phyloP scores from a whole-genome alignment of 345 rosid species.

The Eucalyptus erythrocorys region DNA sequence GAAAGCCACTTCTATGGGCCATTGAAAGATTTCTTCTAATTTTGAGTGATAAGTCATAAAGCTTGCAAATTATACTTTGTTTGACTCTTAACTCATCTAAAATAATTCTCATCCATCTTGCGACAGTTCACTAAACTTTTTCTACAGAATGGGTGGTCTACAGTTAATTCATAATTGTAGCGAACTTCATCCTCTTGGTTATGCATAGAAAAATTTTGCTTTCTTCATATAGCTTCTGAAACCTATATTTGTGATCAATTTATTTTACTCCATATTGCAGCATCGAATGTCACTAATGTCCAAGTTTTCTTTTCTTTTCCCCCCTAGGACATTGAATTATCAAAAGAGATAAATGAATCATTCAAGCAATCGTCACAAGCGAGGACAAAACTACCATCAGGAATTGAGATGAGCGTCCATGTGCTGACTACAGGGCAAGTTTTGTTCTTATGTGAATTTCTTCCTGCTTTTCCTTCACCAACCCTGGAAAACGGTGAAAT shows the following conservation, averaged over 20 bases:
- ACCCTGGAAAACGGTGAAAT: background rate
- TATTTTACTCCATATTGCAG: background rate
- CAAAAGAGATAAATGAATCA: constrained; percentile 96
- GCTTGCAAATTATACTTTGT: background rate
- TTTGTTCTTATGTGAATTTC: background rate
- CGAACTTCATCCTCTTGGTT: background rate
- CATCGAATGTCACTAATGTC: background rate
- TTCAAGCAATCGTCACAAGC: constrained; percentile 97
- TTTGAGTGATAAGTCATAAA: background rate
- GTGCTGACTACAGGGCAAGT: constrained; percentile 92
- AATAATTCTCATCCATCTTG: background rate
- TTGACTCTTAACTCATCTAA: background rate
- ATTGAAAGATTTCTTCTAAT: background rate
- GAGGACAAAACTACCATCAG: constrained; percentile 87
- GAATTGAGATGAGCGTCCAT: constrained; percentile 98
- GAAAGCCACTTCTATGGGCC: background rate
- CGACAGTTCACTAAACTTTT: background rate
- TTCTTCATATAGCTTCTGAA: background rate
- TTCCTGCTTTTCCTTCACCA: background rate
- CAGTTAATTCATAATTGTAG: background rate
- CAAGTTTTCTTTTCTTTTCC: background rate
- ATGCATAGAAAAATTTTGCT: background rate
- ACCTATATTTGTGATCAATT: background rate
- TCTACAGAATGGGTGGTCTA: background rate
- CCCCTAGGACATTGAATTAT: constrained; percentile 81